These are phyloP conservation scores for Vigna hirtella DNA, from an alignment of 306 rosid species.

Conservation along the genomic window DNA sequence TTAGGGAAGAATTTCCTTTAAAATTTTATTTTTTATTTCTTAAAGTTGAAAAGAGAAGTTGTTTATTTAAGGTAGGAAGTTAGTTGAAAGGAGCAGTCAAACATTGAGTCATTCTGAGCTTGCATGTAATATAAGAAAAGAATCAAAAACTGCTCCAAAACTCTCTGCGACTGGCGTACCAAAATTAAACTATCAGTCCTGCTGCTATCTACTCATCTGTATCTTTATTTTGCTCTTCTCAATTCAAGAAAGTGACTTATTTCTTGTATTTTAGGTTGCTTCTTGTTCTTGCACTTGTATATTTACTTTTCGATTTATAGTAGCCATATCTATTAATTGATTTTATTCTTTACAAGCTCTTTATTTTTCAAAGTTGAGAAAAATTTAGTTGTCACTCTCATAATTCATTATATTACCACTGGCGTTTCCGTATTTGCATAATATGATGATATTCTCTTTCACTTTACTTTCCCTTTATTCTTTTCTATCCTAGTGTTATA, in stretches of 20 bases:
- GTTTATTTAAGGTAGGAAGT: background rate
- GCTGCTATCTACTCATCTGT: slow-evolving; percentile 32
- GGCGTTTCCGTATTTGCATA: background rate
- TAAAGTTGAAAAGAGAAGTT: background rate
- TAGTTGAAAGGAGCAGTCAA: background rate
- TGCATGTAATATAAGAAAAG: slow-evolving; percentile 17
- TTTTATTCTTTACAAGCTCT: too few species aligned
- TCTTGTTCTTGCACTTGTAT: too few species aligned
- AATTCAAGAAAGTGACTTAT: background rate
- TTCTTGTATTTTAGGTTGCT: background rate
- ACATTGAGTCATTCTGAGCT: slow-evolving; percentile 39
- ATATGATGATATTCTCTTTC: background rate
- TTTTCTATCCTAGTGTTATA: background rate
- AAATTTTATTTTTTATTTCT: too few species aligned
- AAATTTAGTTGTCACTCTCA: too few species aligned
- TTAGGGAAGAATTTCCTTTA: too few species aligned
- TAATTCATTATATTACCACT: background rate
- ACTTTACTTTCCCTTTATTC: background rate
- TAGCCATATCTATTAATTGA: too few species aligned
- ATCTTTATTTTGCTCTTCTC: background rate
- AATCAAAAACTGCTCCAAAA: slow-evolving; percentile 42
- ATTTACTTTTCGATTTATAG: too few species aligned
- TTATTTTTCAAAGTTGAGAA: too few species aligned
- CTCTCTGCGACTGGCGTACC: slow-evolving; percentile 37
- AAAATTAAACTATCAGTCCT: slow-evolving; percentile 41